phyloP scores from a whole-genome alignment of 2,329 filamentous ascomycete genomes.

The Paracamarosporium sp. region DNA sequence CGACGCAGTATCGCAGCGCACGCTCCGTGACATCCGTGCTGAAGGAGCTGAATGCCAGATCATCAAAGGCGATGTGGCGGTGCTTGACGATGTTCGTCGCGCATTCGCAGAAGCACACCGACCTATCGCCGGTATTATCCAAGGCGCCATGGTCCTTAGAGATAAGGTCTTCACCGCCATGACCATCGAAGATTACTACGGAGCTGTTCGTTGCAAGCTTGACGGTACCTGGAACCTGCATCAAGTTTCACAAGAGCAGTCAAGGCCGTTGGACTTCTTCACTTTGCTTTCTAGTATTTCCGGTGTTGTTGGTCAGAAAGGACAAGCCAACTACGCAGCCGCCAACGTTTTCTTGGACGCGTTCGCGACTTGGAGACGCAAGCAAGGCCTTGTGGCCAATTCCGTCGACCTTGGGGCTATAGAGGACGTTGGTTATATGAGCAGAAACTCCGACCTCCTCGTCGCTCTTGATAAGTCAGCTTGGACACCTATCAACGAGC shows the following conservation, averaged over 20 bases:
- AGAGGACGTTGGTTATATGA: neutral
- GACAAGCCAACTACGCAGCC: neutral
- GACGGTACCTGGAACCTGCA: conserved; percentile 20
- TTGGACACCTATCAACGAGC: no score
- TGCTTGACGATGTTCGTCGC: neutral
- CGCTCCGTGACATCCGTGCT: no score
- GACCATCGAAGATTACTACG: conserved; percentile 9
- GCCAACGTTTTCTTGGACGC: conserved; percentile 23
- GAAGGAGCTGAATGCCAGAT: neutral
- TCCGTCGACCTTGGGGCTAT: conserved; percentile 13
- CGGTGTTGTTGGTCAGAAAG: neutral
- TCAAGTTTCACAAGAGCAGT: neutral
- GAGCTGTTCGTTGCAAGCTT: conserved; percentile 12
- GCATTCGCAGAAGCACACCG: neutral
- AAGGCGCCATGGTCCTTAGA: conserved; percentile 37
- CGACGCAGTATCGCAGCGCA: neutral
- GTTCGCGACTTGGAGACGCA: conserved; percentile 20
- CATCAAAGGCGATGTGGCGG: neutral
- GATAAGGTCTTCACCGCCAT: neutral
- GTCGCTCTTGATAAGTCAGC: no score
- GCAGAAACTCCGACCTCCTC: no score
- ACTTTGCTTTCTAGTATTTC: neutral
- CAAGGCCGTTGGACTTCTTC: conserved; percentile 18
- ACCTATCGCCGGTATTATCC: conserved; percentile 30
- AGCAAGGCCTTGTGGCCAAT: neutral